Conservation (phyloP, 2,329 filamentous ascomycete species). For the Salinomyces thailandicus region DNA sequence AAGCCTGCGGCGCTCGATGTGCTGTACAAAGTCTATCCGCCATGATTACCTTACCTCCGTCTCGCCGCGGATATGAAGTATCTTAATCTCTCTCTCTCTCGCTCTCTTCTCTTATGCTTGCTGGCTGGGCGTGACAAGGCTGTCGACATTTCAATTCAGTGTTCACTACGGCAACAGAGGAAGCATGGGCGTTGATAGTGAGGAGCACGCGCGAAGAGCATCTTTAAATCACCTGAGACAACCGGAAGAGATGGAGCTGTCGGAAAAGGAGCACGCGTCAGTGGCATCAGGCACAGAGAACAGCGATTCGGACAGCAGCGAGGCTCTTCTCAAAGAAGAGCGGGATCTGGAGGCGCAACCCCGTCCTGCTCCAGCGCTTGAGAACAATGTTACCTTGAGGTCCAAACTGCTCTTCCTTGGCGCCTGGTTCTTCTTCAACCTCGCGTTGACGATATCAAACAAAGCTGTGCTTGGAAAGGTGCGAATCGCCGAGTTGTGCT, state of each 20-base stretch:
- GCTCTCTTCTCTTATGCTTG: too few relatives aligned
- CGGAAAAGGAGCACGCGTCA: neutral
- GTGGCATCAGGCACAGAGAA: neutral
- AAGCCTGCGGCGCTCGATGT: too few relatives aligned
- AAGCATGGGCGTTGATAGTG: too few relatives aligned
- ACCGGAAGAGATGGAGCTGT: neutral
- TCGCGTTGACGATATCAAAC: constrained; percentile 48
- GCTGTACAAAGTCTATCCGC: too few relatives aligned
- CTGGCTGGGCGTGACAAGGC: too few relatives aligned
- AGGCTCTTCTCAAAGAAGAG: neutral
- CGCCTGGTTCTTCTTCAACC: constrained; percentile 42
- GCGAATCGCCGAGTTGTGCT: neutral
- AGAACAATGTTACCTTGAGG: constrained; percentile 13
- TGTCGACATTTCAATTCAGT: too few relatives aligned
- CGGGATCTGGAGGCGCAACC: neutral
- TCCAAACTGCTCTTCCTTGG: constrained; percentile 18
- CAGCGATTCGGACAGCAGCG: neutral
- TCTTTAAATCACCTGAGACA: neutral
- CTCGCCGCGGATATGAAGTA: too few relatives aligned
- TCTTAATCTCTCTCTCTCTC: too few relatives aligned
- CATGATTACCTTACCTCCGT: too few relatives aligned
- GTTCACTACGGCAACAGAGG: too few relatives aligned
- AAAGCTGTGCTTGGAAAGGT: constrained; percentile 40
- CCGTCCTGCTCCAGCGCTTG: constrained; percentile 7
- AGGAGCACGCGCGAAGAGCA: too few relatives aligned